These are phyloP conservation scores for Ganoderma sinense DNA, from an alignment of 1,284 basidiomycete genomes.

Conservation along the genomic window DNA sequence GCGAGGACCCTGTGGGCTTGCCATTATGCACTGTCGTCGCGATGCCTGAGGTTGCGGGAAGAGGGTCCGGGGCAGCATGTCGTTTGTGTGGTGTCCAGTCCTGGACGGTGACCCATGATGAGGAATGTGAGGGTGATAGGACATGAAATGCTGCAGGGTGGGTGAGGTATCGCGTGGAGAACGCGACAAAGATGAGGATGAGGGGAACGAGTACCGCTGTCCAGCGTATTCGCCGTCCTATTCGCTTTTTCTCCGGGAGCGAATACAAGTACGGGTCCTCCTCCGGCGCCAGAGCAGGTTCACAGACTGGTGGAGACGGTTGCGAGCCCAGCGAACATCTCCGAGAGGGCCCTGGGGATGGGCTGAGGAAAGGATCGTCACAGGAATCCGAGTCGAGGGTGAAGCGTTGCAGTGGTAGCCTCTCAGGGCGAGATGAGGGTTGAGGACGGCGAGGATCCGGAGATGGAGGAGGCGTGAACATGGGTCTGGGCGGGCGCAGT, in stretches of 20 bases:
- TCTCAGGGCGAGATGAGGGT: slow-evolving; percentile 12
- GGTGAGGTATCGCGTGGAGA: slow-evolving; percentile 55
- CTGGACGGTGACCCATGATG: slow-evolving; percentile 26
- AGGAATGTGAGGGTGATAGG: slow-evolving; percentile 39
- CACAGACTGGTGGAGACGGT: neutral
- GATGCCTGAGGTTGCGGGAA: slow-evolving; percentile 15
- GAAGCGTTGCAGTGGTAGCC: slow-evolving; percentile 18
- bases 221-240: slow-evolving; percentile 53
- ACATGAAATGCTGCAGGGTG: slow-evolving; percentile 57
- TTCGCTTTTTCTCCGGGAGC: slow-evolving; percentile 32
- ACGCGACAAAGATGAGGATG: slow-evolving; percentile 58
- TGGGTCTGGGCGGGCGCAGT: slow-evolving; percentile 29
- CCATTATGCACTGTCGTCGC: slow-evolving; percentile 20
- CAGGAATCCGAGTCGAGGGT: slow-evolving; percentile 13
- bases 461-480: slow-evolving; percentile 63
- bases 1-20: slow-evolving; percentile 21
- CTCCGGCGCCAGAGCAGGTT: slow-evolving; percentile 21
- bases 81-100: slow-evolving; percentile 53
- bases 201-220: slow-evolving; percentile 62
- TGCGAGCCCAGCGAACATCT: slow-evolving; percentile 19
- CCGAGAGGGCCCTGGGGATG: slow-evolving; percentile 19
- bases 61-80: slow-evolving; percentile 37
- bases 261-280: slow-evolving; percentile 24
- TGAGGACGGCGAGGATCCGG: slow-evolving; percentile 40
- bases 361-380: slow-evolving; percentile 22